A percentile compares a stretch with the other conserved stretches of the same genome.
Conservation (phyloP, 129 eudicot species). For the Lonicera japonica region DNA sequence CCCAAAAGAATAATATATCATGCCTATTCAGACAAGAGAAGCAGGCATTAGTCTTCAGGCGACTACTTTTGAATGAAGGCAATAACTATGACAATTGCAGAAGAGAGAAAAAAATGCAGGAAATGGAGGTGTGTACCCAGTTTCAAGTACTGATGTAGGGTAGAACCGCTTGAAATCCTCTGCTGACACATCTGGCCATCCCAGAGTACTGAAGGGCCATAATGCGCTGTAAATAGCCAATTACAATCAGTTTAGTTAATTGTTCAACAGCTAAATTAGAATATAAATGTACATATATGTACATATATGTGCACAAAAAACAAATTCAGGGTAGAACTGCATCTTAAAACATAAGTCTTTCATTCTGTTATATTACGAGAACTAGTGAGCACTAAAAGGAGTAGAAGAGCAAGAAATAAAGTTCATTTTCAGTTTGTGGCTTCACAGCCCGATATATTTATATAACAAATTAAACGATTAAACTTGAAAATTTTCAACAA, state of each 20-base stretch:
- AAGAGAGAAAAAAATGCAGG: not conserved
- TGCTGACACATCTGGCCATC: conserved; percentile 92
- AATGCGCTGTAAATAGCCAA: conserved; percentile 46
- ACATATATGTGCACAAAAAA: conserved; percentile 4
- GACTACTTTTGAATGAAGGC: not conserved
- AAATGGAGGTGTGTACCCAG: conserved; percentile 56
- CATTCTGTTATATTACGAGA: not conserved
- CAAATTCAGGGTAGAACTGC: not conserved
- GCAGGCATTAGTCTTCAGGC: conserved; percentile 3
- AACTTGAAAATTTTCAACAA: too few species aligned
- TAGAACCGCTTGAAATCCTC: conserved; percentile 77
- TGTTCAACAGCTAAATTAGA: not conserved
- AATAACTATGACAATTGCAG: not conserved
- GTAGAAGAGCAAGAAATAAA: not conserved
- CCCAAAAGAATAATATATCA: conserved; percentile 96
- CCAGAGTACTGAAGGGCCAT: conserved; percentile 98
- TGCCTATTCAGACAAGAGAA: conserved; percentile 60
- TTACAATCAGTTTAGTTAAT: conserved; percentile 11
- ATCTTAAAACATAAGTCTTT: not conserved
- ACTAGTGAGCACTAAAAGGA: not conserved
- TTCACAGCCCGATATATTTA: not conserved
- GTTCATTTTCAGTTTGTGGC: not conserved
- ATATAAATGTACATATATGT: not conserved
- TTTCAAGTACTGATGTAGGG: conserved; percentile 94
- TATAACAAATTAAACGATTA: too few species aligned